phyloP scores from a whole-genome alignment of 768 basidiomycete species.

The Dendrothele bispora region DNA sequence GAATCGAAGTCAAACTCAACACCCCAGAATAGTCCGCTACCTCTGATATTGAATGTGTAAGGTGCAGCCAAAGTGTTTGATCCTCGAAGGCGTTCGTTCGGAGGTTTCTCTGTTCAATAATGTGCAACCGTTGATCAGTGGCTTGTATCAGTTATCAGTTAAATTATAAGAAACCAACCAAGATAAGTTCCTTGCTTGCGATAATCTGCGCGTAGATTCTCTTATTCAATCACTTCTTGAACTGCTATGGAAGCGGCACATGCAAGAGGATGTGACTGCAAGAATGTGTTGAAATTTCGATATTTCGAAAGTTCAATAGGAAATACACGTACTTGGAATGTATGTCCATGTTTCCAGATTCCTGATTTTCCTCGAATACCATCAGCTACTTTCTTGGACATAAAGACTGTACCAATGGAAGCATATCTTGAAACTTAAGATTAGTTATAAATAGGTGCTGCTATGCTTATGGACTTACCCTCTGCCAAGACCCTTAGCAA shows the following conservation, averaged over 20 bases:
- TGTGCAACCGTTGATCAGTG: too few species aligned
- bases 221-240: constrained; percentile 65
- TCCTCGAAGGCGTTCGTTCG: constrained; percentile 52
- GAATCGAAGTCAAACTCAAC: constrained; percentile 75
- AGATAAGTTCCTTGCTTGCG: constrained; percentile 50
- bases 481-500: constrained; percentile 88
- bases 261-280: constrained; percentile 69
- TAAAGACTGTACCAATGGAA: constrained; percentile 77
- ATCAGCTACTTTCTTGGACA: constrained; percentile 67
- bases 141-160: too few species aligned
- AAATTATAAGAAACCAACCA: too few species aligned
- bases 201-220: constrained; percentile 68
- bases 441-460: background rate
- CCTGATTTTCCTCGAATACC: constrained; percentile 69
- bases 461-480: constrained; percentile 53
- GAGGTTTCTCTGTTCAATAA: constrained; percentile 38
- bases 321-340: constrained; percentile 62
- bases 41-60: constrained; percentile 78
- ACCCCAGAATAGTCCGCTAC: constrained; percentile 81
- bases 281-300: too few species aligned
- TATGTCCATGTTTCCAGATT: constrained; percentile 81
- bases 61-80: constrained; percentile 61
- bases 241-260: constrained; percentile 83
- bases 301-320: too few species aligned
- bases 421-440: constrained; percentile 53